Evolutionary conservation across 768 basidiomycete genomes (phyloP), one percentile per base, ranked within the genome.

Genomic region (Lyophyllum shimeji): DNA sequence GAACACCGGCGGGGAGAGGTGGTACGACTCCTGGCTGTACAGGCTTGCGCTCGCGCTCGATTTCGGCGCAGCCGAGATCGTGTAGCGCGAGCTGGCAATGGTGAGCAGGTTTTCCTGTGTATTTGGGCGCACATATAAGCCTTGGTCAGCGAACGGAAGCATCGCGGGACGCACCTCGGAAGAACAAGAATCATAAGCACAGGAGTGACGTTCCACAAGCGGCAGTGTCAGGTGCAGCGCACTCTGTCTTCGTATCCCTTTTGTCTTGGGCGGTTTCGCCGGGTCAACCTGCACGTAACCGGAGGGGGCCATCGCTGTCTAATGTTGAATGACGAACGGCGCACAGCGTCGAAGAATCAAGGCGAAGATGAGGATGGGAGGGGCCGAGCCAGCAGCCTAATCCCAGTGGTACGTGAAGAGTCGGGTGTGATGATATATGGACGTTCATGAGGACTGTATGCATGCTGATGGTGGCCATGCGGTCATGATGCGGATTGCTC

Each of bases 21-120:
- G 25, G 33, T 59, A 66, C 4, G 63, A 68, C 2, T 52, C 60
- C 27, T 68, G 63, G 39, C 67, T 68, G 47, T 65, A 66, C 29
- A 53, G 29, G 42, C 67, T 68, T 5, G 59, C 61, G 24, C 57
- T 68, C 7, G 59, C 61, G 24, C 57, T 63, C 13, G 65, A 55
- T 25, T 62, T 59, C 13, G 60, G 60, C 25, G 33, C 53, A 46
- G 59, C 58, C 17, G 60, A 61, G n/a, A 57, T 50, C 25, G 58
- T 63, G 57, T 58, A 61, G 20, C 43, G 56, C 21, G 65, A 61
- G 31, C 60, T 50, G 9, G 57, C 46, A 15, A 45, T 18, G 7
- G 51, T 52, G 20, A 60, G 24, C n/a, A 57, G 24, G 33, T 52
- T 60, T 39, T 59, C 55, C 61, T 62, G 31, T 23, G 18, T 7